Evolutionary conservation across 225 moss, liverwort and hornwort species (phyloP), one percentile per base, ranked within the genome.

Genomic region (Neckera pumila): DNA sequence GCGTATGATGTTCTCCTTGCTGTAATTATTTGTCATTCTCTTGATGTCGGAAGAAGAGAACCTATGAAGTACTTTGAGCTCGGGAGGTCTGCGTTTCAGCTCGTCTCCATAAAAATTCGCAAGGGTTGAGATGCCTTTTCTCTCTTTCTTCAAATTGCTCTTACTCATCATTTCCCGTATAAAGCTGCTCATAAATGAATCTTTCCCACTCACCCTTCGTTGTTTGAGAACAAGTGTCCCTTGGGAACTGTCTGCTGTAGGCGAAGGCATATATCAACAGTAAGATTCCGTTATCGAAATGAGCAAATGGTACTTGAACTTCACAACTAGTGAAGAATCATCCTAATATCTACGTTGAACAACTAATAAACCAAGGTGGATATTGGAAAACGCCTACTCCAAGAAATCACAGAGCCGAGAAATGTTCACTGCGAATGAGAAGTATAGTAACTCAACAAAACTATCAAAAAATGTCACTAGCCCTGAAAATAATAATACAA

Each of bases 1-100:
- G 2, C 6, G 88, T n/a, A 96, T n/a, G 70, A 91, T 90, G 51
- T 92, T 90, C 78, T 81, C 73, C 62, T 84, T 76, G 47, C 59
- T 77, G 86, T 95, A 97, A 75, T 93, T 81, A 40, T 89, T 79
- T 21, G 97, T 96, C 59, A 94, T 93, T 58, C 84, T 92, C 91
- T 84, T 92, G 43, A 97, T 90, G 70, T 96, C 95, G 1, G 82
- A 90, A 61, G 88, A 90, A 43, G 94, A 86, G 86, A 97, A 96
- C 88, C 88, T 91, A 30, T 83, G 93, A 61, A 3, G 22, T 11
- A 2, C 3, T 4, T 42, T 0, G 2, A 81, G 43, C 40, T 28
- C 31, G 4, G 23, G 47, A 57, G 2, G n/a, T 28, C 17, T n/a
- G 16, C 54, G n/a, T n/a, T n/a, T n/a, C n/a, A n/a, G n/a, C n/a